Evolutionary conservation across 306 rosid species (phyloP), one percentile per base, ranked within the genome.

Genomic region (Vigna hirtella): DNA sequence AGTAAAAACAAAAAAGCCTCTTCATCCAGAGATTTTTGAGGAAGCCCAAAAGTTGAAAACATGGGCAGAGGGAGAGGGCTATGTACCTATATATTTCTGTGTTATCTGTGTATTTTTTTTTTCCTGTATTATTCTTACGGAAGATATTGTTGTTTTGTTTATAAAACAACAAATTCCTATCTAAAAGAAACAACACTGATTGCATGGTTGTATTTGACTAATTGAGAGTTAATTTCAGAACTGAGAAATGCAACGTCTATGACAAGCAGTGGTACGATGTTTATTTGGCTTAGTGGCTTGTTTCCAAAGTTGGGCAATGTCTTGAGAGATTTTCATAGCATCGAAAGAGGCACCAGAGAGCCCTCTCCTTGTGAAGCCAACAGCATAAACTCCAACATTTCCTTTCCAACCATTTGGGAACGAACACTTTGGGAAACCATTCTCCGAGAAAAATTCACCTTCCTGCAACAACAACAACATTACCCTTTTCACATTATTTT

Each of bases 371-470:
- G 99, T 89, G 78, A 95, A 91, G 66, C 99, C 99, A 73, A 95
- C 99, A 2, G 98, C 97, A 66, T 95, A 95, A 5, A 95, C 90
- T 4, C 99, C 99, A 1, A 79, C 74, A 10, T 88, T 91, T 53
- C 99, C 99, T 42, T 93, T 95, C 99, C 99, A 95, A 0, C 97
- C 95, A 70, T 89, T 76, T 15, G 99, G 98, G 65, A 82, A 91
- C 0, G 32, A 0, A 30, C 32, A 30, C 32, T 30, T 30, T 30
- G 32, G 98, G 65, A 82, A 91, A 8, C 99, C 99, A 78, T 84
- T 91, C 79, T 93, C 88, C 1, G 90, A 75, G 83, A 95, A 95
- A 24, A 95, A 93, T 56, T 91, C 98, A 76, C 87, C 84, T 85
- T 95, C 98, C 97, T 94, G 88, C 12, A 62, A 30, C 32, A 30